phyloP scores from a whole-genome alignment of 2,329 filamentous ascomycete species.

The Colletotrichum noveboracense region DNA sequence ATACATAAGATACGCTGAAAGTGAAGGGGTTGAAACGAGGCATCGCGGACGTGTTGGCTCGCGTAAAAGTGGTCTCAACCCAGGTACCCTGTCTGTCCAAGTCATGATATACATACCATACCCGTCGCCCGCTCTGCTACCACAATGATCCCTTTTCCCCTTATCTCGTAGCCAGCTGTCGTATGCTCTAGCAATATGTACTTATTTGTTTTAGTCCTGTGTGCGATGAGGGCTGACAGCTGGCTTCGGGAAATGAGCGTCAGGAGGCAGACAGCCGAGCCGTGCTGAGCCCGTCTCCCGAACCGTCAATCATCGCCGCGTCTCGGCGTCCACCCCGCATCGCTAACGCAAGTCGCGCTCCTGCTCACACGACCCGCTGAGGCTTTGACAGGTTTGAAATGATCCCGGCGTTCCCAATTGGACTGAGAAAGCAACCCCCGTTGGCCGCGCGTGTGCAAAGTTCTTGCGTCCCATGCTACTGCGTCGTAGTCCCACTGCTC shows the following conservation, averaged over 20 bases:
- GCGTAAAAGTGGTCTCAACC: constrained; percentile 14
- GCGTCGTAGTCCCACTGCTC: not conserved
- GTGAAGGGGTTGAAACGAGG: constrained; percentile 18
- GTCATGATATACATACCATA: not conserved
- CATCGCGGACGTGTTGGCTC: constrained; percentile 9
- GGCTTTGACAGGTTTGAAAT: not conserved
- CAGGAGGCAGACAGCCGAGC: not conserved
- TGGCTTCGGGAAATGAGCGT: constrained; percentile 9
- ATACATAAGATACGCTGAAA: not conserved
- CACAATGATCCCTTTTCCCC: not conserved
- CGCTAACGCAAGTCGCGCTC: constrained; percentile 20
- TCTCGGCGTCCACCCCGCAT: constrained; percentile 14
- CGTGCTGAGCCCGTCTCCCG: not conserved
- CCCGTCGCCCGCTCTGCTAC: not conserved
- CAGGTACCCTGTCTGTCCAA: not conserved
- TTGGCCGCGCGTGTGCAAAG: not conserved
- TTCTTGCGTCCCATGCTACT: not conserved
- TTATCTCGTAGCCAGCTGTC: not conserved
- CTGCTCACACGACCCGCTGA: constrained; percentile 15
- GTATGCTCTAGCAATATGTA: not conserved
- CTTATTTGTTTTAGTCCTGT: not conserved
- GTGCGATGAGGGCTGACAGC: not conserved
- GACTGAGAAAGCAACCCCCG: not conserved
- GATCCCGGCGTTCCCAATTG: constrained; percentile 13
- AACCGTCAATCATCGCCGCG: constrained; percentile 5